Percentiles rank a stretch among this genome's conserved stretches.
Conservation (phyloP, 495 filamentous ascomycete species). For the Hyphodiscus hymeniophilus region DNA sequence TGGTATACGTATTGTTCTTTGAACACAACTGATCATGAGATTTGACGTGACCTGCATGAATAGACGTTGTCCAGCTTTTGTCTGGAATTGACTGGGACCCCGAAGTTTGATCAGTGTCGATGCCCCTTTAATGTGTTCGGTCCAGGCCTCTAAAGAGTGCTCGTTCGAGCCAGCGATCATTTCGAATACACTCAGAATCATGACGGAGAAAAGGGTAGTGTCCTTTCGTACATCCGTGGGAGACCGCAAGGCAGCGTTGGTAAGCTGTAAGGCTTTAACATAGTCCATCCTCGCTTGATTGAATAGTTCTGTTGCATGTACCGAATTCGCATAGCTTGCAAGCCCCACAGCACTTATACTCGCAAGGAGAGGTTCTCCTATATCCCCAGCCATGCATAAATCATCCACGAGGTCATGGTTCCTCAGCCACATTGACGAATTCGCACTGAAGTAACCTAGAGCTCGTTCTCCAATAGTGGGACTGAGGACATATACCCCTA, state of each 20-base stretch:
- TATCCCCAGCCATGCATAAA: conserved; percentile 16
- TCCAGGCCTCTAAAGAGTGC: conserved; percentile 42
- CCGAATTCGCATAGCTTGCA: conserved; percentile 39
- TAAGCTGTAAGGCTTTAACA: conserved; percentile 36
- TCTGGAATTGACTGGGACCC: conserved; percentile 47
- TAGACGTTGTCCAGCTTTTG: conserved; percentile 43
- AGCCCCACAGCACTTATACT: conserved; percentile 42
- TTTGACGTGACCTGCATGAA: conserved; percentile 47
- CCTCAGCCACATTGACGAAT: conserved; percentile 29
- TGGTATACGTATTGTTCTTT: conserved; percentile 30
- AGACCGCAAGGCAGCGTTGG: conserved; percentile 45
- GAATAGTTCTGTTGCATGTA: conserved; percentile 28
- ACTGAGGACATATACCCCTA: neutral
- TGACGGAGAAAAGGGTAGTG: conserved; percentile 50
- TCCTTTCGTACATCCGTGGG: conserved; percentile 49
- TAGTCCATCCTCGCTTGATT: conserved; percentile 38
- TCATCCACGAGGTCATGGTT: conserved; percentile 24
- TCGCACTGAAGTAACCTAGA: conserved; percentile 33
- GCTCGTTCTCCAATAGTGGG: conserved; percentile 32
- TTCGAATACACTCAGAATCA: conserved; percentile 52
- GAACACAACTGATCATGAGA: conserved; percentile 33
- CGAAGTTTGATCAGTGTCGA: conserved; percentile 48
- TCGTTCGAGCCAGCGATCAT: conserved; percentile 41
- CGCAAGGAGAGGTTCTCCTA: conserved; percentile 34
- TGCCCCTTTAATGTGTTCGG: conserved; percentile 52